phyloP scores from a whole-genome alignment of 2,329 filamentous ascomycete genomes.

The Alternaria ethzedia region DNA sequence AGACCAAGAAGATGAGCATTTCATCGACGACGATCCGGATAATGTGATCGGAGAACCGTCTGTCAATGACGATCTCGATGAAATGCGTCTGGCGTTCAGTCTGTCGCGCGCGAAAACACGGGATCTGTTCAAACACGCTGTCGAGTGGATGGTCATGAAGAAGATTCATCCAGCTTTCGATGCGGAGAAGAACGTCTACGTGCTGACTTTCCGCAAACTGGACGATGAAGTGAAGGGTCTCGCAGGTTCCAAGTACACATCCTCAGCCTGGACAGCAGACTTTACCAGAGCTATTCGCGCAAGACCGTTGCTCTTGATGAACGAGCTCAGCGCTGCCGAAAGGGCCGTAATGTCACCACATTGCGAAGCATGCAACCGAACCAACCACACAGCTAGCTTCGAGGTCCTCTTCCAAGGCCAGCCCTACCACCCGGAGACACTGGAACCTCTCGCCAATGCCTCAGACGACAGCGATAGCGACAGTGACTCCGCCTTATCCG shows the following conservation, averaged over 20 bases:
- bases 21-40: constrained; percentile 68
- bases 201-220: constrained; percentile 72
- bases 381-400: constrained; percentile 70
- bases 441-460: constrained; percentile 65
- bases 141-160: constrained; percentile 84
- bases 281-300: constrained; percentile 72
- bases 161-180: constrained; percentile 75
- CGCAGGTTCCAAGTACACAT: constrained; percentile 73
- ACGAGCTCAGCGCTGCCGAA: constrained; percentile 31
- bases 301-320: constrained; percentile 62
- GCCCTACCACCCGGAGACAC: constrained; percentile 69
- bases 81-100: constrained; percentile 74
- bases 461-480: constrained; percentile 35
- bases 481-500: constrained; percentile 20
- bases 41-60: constrained; percentile 57
- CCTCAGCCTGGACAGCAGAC: constrained; percentile 70
- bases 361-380: constrained; percentile 75
- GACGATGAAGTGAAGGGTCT: constrained; percentile 73
- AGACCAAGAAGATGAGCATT: constrained; percentile 67
- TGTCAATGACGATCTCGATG: constrained; percentile 52
- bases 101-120: constrained; percentile 71
- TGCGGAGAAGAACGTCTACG: constrained; percentile 68
- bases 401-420: constrained; percentile 68
- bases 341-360: constrained; percentile 36
- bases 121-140: constrained; percentile 74